These are phyloP conservation scores for Cladosporium sp. DNA, from an alignment of 2,329 filamentous ascomycete species.

Conservation along the genomic window DNA sequence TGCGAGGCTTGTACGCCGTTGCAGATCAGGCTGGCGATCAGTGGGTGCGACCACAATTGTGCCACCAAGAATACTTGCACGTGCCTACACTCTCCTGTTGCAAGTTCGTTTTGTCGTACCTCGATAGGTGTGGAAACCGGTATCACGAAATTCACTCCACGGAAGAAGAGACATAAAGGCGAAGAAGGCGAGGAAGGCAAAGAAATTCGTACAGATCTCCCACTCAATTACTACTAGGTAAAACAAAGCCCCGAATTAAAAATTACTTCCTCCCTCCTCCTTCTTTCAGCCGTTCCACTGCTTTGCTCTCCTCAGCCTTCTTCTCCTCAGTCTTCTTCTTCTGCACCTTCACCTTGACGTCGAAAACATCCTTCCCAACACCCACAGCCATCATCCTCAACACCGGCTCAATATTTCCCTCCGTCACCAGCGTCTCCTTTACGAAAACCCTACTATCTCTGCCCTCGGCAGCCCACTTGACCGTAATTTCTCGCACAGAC, in stretches of 20 bases:
- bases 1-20: neutral
- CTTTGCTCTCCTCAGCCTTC: slow-evolving; percentile 21
- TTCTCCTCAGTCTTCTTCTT: slow-evolving; percentile 17
- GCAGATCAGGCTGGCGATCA: slow-evolving; percentile 3
- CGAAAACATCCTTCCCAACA: slow-evolving; percentile 38
- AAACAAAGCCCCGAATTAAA: neutral
- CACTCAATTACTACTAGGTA: neutral
- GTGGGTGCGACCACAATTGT: neutral
- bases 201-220: neutral
- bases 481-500: slow-evolving; percentile 35
- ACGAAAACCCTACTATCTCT: slow-evolving; percentile 37
- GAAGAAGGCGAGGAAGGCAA: neutral
- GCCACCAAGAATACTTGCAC: neutral
- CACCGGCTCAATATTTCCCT: slow-evolving; percentile 36
- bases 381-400: slow-evolving; percentile 35
- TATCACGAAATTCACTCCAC: neutral
- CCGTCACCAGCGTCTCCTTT: slow-evolving; percentile 37
- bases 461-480: slow-evolving; percentile 36
- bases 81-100: neutral
- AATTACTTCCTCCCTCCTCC: neutral
- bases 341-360: slow-evolving; percentile 32
- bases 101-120: neutral
- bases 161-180: neutral
- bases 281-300: neutral
- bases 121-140: neutral